phyloP scores from a whole-genome alignment of 768 basidiomycete genomes.

The Boletus insuetus region DNA sequence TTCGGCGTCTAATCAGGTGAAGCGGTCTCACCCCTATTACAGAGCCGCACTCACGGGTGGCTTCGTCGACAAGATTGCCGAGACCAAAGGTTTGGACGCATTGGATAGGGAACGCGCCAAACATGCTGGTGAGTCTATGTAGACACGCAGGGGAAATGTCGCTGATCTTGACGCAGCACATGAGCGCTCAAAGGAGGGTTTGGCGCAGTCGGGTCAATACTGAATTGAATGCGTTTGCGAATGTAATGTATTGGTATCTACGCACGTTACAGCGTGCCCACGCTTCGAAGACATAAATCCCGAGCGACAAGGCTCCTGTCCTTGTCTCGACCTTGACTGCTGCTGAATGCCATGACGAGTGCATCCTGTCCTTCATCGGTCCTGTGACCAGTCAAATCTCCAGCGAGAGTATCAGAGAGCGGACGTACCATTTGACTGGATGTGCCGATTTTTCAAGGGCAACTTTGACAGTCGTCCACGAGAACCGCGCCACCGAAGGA shows the following conservation, averaged over 20 bases:
- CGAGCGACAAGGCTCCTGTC: slow-evolving; percentile 68
- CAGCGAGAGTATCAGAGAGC: neutral
- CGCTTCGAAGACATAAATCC: slow-evolving; percentile 70
- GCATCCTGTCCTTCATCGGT: slow-evolving; percentile 80
- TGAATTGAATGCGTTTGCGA: slow-evolving; percentile 1
- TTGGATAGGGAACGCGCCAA: slow-evolving; percentile 21
- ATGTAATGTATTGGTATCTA: slow-evolving; percentile 14
- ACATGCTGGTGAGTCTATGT: slow-evolving; percentile 16
- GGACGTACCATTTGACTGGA: slow-evolving; percentile 70
- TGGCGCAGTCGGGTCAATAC: slow-evolving; percentile 15
- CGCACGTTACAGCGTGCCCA: slow-evolving; percentile 53
- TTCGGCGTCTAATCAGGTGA: neutral
- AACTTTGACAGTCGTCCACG: slow-evolving; percentile 92
- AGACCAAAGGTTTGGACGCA: slow-evolving; percentile 26
- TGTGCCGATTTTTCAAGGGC: slow-evolving; percentile 79
- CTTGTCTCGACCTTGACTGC: slow-evolving; percentile 68
- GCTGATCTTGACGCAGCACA: slow-evolving; percentile 16
- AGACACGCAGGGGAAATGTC: neutral
- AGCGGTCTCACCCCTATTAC: neutral
- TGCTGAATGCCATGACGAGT: slow-evolving; percentile 72
- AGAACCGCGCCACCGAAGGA: slow-evolving; percentile 87
- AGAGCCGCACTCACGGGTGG: slow-evolving; percentile 29
- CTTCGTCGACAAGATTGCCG: slow-evolving; percentile 22
- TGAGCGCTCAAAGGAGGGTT: neutral
- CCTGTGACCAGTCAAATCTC: slow-evolving; percentile 43